Conservation (phyloP, 495 filamentous ascomycete genomes). For the Aspergillus sclerotiicarbonarius region DNA sequence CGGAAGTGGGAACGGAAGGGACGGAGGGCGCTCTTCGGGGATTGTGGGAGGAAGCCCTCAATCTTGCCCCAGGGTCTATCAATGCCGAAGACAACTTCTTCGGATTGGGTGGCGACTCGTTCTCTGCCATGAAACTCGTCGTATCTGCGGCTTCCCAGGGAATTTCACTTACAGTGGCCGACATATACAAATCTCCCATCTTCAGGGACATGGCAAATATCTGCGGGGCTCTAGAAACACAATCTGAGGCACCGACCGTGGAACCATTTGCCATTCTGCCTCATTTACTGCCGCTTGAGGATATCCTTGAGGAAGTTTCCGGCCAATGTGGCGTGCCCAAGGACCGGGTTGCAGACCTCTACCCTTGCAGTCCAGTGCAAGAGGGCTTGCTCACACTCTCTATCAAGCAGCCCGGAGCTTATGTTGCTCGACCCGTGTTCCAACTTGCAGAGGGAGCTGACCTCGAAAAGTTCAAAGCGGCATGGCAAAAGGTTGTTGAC, state of each 20-base stretch:
- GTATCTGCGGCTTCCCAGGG: constrained; percentile 43
- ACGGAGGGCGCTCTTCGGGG: constrained; percentile 30
- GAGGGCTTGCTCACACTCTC: constrained; percentile 67
- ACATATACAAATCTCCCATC: constrained; percentile 48
- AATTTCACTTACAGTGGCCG: constrained; percentile 47
- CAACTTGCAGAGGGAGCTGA: constrained; percentile 42
- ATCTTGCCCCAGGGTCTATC: constrained; percentile 39
- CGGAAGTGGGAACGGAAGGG: constrained; percentile 29
- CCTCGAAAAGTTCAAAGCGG: constrained; percentile 46
- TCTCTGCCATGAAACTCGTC: constrained; percentile 56
- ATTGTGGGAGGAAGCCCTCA: constrained; percentile 39
- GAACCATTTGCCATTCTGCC: constrained; percentile 49
- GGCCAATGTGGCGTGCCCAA: constrained; percentile 40
- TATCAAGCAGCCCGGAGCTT: constrained; percentile 49
- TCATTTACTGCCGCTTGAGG: constrained; percentile 18
- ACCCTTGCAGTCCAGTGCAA: constrained; percentile 70
- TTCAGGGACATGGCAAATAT: constrained; percentile 48
- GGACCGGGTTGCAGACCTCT: constrained; percentile 51
- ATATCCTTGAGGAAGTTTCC: constrained; percentile 44
- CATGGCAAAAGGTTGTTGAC: constrained; percentile 51
- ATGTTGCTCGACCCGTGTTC: constrained; percentile 51
- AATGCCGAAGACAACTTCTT: constrained; percentile 51
- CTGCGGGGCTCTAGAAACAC: constrained; percentile 15
- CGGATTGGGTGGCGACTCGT: constrained; percentile 53
- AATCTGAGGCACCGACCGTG: constrained; percentile 14